Conservation (phyloP, 176 grass and related monocot genomes). For the Poa pratensis region DNA sequence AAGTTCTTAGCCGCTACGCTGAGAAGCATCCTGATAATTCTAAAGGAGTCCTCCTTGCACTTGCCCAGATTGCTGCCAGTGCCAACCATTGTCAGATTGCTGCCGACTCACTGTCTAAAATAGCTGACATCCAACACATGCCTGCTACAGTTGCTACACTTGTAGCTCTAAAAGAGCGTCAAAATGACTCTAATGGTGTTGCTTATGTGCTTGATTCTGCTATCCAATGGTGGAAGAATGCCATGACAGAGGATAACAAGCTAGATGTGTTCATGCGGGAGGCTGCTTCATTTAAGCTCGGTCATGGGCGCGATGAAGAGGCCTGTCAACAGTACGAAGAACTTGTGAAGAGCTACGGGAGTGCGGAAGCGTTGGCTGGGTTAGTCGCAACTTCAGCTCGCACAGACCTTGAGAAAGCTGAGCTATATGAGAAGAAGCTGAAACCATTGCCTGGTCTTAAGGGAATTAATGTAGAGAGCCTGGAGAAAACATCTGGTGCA, state of each 20-base stretch:
- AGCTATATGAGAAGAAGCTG: no score
- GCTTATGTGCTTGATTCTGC: conserved; percentile 68
- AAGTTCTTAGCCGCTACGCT: no score
- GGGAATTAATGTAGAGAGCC: conserved; percentile 68
- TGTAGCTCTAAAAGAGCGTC: conserved; percentile 65
- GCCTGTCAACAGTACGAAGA: no score
- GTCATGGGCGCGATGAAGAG: no score
- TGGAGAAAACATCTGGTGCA: conserved; percentile 86
- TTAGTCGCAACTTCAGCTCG: no score
- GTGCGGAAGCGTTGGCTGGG: no score
- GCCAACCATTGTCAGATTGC: conserved; percentile 81
- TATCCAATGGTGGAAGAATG: conserved; percentile 87
- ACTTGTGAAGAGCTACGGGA: no score
- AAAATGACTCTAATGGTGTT: conserved; percentile 61
- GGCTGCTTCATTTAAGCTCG: conserved; percentile 88
- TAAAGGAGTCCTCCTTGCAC: conserved; percentile 64
- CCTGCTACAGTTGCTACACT: conserved; percentile 80
- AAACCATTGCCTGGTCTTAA: conserved; percentile 78
- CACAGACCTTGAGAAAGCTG: no score
- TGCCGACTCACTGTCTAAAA: conserved; percentile 67
- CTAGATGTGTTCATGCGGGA: conserved; percentile 75
- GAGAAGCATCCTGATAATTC: conserved; percentile 74
- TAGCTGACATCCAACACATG: conserved; percentile 84
- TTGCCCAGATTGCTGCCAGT: conserved; percentile 71
- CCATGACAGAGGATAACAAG: conserved; percentile 81